Conservation (phyloP, 768 basidiomycete species). For the Gelatoporia subvermispora region DNA sequence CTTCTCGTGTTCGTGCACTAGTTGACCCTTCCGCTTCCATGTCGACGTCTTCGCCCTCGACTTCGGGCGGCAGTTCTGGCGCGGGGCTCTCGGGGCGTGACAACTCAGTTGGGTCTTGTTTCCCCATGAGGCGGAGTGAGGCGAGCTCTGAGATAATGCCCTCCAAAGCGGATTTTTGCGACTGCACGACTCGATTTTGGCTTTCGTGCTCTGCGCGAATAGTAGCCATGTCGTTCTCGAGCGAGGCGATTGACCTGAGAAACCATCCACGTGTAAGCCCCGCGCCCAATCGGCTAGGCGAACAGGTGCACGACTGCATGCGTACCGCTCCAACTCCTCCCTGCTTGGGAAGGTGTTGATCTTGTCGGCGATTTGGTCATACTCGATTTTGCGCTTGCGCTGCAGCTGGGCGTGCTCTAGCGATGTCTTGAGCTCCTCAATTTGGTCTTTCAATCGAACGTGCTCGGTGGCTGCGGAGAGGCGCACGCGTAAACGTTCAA, state of each 20-base stretch:
- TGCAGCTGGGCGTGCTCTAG: constrained; percentile 76
- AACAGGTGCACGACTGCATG: constrained; percentile 9
- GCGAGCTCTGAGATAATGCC: constrained; percentile 57
- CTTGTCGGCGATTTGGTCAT: constrained; percentile 79
- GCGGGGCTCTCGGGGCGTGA: constrained; percentile 49
- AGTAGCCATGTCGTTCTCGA: constrained; percentile 76
- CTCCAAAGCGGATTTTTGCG: constrained; percentile 66
- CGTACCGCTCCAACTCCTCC: constrained; percentile 73
- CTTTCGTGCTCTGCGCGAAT: constrained; percentile 72
- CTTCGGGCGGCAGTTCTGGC: constrained; percentile 30
- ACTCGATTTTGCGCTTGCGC: constrained; percentile 78
- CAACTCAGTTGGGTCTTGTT: constrained; percentile 45
- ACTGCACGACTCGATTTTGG: constrained; percentile 59
- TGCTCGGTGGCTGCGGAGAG: constrained; percentile 60
- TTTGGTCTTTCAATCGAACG: constrained; percentile 59
- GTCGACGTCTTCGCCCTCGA: constrained; percentile 18
- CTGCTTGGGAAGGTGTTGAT: constrained; percentile 73
- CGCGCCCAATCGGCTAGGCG: background rate
- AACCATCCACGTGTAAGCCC: background rate
- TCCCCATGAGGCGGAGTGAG: constrained; percentile 61
- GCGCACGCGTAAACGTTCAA: constrained; percentile 7
- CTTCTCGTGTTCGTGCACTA: constrained; percentile 14
- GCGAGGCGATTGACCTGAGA: constrained; percentile 54
- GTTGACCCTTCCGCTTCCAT: constrained; percentile 12
- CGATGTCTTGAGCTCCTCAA: constrained; percentile 70